Percentiles rank a stretch among this genome's conserved stretches.
Evolutionary conservation across 805 yeast genomes (phyloP).

Genomic region (Nakazawaea wyomingensis): DNA sequence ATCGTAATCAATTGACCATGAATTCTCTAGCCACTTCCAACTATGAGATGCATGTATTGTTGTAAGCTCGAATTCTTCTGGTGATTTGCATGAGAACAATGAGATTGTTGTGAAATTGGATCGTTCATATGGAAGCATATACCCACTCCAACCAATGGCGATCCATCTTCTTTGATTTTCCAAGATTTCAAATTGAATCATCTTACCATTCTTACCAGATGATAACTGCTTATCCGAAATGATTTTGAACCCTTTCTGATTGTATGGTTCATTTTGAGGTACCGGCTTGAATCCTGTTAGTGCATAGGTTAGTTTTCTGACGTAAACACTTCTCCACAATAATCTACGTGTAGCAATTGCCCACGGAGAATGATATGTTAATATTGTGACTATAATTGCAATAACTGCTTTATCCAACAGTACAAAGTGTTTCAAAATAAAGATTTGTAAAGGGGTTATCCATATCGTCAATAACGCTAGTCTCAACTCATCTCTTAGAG

Average conservation of each 20-base stretch:
- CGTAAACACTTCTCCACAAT: constrained; percentile 44
- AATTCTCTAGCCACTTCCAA: constrained; percentile 56
- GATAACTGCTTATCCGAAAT: constrained; percentile 6
- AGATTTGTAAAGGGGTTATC: constrained; percentile 39
- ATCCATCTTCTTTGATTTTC: constrained; percentile 62
- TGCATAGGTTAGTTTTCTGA: constrained; percentile 32
- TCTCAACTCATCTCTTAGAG: constrained; percentile 24
- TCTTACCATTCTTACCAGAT: constrained; percentile 30
- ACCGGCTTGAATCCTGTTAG: constrained; percentile 36
- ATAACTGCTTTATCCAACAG: constrained; percentile 29
- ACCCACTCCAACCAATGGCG: constrained; percentile 54
- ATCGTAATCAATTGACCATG: constrained; percentile 43
- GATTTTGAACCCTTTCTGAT: constrained; percentile 10
- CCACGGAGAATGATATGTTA: constrained; percentile 46
- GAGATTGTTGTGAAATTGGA: constrained; percentile 41
- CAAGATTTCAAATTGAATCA: constrained; percentile 43
- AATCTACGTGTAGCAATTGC: constrained; percentile 37
- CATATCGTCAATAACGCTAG: constrained; percentile 27
- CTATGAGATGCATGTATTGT: constrained; percentile 26
- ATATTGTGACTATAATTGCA: constrained; percentile 32
- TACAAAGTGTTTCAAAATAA: constrained; percentile 26
- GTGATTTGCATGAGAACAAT: constrained; percentile 23
- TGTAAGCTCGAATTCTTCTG: constrained; percentile 42
- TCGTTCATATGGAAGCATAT: constrained; percentile 48
- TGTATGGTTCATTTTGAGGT: neutral